Base-by-base conservation (phyloP, 2,329 filamentous ascomycete species). In the Pseudogymnoascus sp. region DNA sequence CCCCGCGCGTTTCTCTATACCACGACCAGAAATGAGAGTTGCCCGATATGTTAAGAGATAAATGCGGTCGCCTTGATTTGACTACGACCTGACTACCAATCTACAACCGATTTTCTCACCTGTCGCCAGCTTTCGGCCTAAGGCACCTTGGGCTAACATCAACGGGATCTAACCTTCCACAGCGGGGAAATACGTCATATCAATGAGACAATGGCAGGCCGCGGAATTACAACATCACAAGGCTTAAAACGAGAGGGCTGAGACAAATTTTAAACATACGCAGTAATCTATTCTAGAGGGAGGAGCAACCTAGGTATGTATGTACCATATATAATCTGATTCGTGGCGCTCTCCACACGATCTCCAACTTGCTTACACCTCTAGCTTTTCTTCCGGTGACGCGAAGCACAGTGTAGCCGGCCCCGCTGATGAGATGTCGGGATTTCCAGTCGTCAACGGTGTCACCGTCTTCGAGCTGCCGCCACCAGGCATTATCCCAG, bases 401-500 rank as follows among this genome's bases (percentile, higher is more conserved):
- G 25, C 25, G 31, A 23, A 18, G 45, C 16, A 14, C 45, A 12
- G 25, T 33, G 45, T 14, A 9, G 37, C n/a, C 31, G 23, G 23
- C 37, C 14, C 38, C 16, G 9, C 21, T n/a, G 31, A 28, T 16
- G 59, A 45, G 25, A 61, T 61, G 59, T 61, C 59, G n/a, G 38
- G 8, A 1, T 62, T 14, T 62, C 61, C 61, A 16, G 61, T 62
- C 61, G 45, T 60, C 61, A 3, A 62, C 45, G 61, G 61, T n/a
- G 61, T 62, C 9, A 59, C 25, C 6, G 61, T 62, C 14, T 23
- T 62, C 16, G 8, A 8, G 45, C 61, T n/a, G 45, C 59, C 65
- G 38, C 65, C 65, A 18, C 45, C 21, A 28, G 65, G 61, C 38
- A 43, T 64, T 41, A 33, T 60, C 25, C 62, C 65, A 18, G 41